These are phyloP conservation scores for Bathelium albidoporum DNA, from an alignment of 495 filamentous ascomycete genomes.

Conservation along the genomic window DNA sequence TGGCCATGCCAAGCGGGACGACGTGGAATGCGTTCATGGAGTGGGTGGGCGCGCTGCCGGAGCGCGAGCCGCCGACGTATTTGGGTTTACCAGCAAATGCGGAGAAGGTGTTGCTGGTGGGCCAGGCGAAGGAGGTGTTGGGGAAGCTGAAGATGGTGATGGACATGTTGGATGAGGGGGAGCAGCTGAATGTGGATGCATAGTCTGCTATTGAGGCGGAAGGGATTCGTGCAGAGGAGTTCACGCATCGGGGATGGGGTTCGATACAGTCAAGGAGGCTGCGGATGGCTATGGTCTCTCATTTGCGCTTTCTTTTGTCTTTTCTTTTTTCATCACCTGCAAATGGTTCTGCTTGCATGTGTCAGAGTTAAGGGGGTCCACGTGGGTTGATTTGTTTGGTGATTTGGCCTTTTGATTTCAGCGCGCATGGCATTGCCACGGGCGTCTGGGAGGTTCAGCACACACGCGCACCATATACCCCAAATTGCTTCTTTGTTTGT, in stretches of 20 bases:
- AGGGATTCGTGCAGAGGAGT: neutral
- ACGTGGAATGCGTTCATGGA: slow-evolving; percentile 74
- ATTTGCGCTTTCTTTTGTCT: neutral
- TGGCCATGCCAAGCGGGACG: slow-evolving; percentile 69
- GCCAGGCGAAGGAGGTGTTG: slow-evolving; percentile 77
- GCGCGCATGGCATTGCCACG: neutral
- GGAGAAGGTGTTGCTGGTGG: slow-evolving; percentile 88
- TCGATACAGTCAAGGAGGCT: neutral
- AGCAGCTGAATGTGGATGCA: slow-evolving; percentile 73
- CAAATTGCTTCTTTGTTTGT: neutral
- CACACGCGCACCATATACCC: slow-evolving; percentile 1
- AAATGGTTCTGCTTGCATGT: neutral
- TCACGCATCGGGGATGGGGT: too few relatives aligned
- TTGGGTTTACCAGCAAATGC: slow-evolving; percentile 93
- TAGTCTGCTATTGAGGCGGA: neutral
- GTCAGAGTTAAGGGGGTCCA: neutral
- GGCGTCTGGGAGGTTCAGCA: neutral
- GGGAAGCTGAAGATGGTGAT: slow-evolving; percentile 72
- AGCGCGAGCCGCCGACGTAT: slow-evolving; percentile 93
- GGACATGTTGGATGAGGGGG: slow-evolving; percentile 82
- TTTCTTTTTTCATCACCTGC: neutral
- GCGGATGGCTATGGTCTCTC: neutral
- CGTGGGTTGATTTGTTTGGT: neutral
- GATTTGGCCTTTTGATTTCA: neutral
- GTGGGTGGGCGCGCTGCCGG: slow-evolving; percentile 87